Conservation (phyloP, 805 yeast species). For the Metschnikowia picachoensis region DNA sequence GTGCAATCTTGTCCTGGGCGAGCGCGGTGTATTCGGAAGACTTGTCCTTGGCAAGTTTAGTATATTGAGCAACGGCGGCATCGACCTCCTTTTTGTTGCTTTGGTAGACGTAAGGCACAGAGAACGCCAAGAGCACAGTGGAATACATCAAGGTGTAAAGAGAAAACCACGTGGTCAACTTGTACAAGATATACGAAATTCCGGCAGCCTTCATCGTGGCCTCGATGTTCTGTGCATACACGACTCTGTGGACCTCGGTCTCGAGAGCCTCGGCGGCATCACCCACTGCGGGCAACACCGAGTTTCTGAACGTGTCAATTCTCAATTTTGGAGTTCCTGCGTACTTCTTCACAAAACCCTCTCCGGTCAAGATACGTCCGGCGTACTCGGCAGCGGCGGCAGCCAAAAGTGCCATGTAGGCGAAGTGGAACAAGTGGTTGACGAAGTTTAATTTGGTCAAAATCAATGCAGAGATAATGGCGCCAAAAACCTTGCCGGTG, state of each 20-base stretch:
- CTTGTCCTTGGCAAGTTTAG: constrained; percentile 48
- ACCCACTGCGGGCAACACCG: constrained; percentile 41
- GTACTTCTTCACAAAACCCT: constrained; percentile 76
- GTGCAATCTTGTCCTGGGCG: constrained; percentile 46
- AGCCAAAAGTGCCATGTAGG: constrained; percentile 53
- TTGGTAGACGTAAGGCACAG: constrained; percentile 71
- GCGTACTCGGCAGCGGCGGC: constrained; percentile 76
- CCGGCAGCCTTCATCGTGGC: constrained; percentile 71
- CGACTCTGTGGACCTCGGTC: constrained; percentile 48
- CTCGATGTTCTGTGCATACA: constrained; percentile 69
- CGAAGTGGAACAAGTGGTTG: constrained; percentile 55
- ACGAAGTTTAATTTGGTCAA: constrained; percentile 62
- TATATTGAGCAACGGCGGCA: constrained; percentile 46
- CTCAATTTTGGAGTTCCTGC: constrained; percentile 50
- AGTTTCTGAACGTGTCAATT: constrained; percentile 34
- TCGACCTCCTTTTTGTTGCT: constrained; percentile 76
- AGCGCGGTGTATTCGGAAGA: constrained; percentile 37
- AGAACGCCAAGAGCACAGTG: constrained; percentile 59
- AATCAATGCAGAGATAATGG: constrained; percentile 51
- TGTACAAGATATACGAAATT: constrained; percentile 58
- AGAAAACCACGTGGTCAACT: constrained; percentile 72
- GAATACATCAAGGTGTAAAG: constrained; percentile 62
- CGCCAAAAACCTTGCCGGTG: constrained; percentile 75
- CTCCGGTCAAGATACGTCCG: constrained; percentile 69
- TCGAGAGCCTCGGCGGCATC: constrained; percentile 49